Conservation (phyloP, 495 filamentous ascomycete species). For the Cairneyella variabilis region DNA sequence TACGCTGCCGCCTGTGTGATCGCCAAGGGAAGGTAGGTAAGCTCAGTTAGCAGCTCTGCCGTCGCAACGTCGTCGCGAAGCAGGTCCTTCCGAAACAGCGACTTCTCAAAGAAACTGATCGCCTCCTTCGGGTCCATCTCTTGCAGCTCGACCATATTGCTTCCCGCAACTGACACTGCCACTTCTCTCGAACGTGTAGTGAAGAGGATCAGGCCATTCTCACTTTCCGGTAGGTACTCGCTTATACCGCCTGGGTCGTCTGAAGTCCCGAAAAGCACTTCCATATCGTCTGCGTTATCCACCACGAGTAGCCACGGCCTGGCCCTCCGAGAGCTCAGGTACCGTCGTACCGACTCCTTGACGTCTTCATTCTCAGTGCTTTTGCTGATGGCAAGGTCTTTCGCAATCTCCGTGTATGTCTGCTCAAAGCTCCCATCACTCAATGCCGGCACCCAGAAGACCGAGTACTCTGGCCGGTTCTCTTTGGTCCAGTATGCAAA, state of each 20-base stretch:
- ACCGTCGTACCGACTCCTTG: conserved; percentile 16
- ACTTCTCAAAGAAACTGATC: conserved; percentile 12
- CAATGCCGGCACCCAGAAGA: conserved; percentile 47
- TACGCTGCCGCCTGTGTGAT: conserved; percentile 29
- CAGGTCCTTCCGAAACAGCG: conserved; percentile 18
- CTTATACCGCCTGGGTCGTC: no score
- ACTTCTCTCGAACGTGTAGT: conserved; percentile 33
- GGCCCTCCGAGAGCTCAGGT: conserved; percentile 14
- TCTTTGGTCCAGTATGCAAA: conserved; percentile 36
- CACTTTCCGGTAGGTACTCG: conserved; percentile 30
- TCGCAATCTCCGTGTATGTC: conserved; percentile 40
- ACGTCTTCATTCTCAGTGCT: conserved; percentile 19
- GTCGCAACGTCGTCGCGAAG: conserved; percentile 11
- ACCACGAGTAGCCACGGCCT: conserved; percentile 32
- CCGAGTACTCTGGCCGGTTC: conserved; percentile 33
- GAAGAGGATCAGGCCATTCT: conserved; percentile 29
- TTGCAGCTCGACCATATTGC: conserved; percentile 25
- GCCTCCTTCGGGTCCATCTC: conserved; percentile 29
- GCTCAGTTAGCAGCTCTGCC: conserved; percentile 1
- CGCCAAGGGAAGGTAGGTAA: conserved; percentile 31
- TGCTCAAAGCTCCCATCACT: conserved; percentile 40
- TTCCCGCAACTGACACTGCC: conserved; percentile 21
- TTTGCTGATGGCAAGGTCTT: conserved; percentile 8
- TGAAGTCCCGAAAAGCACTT: conserved; percentile 22
- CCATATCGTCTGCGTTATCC: conserved; percentile 32